A percentile compares a stretch with the other conserved stretches of the same genome.
phyloP scores from a whole-genome alignment of 208 protist species.

The Endotrypanum monterogeii region DNA sequence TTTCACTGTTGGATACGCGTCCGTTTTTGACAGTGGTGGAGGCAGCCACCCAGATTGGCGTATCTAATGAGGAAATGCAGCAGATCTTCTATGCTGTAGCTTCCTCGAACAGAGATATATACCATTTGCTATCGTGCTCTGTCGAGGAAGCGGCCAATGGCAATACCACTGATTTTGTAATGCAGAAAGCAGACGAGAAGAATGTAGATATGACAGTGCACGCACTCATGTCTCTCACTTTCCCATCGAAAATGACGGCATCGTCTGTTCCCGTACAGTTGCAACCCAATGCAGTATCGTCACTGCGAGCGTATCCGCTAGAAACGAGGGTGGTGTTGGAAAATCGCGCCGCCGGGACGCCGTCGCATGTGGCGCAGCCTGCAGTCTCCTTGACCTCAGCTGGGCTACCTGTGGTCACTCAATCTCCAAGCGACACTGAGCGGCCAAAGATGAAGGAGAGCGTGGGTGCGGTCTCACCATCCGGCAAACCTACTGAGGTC shows the following conservation, averaged over 20 bases:
- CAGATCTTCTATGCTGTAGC: constrained; percentile 10
- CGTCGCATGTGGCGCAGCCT: background rate
- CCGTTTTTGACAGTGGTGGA: constrained; percentile 23
- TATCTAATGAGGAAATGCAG: constrained; percentile 2
- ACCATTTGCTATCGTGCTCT: constrained; percentile 1
- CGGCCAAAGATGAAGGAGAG: background rate
- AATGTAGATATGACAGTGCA: background rate
- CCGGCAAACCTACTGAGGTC: background rate
- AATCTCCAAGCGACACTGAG: background rate
- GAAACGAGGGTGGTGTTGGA: constrained; percentile 23
- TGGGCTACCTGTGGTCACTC: background rate
- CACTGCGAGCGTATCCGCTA: constrained; percentile 22
- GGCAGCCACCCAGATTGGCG: constrained; percentile 10
- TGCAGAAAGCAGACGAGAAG: constrained; percentile 2
- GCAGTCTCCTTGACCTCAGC: background rate
- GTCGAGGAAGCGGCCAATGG: constrained; percentile 21
- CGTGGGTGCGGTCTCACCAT: background rate
- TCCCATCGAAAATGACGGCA: constrained; percentile 4
- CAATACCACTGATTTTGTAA: background rate
- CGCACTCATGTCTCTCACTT: constrained; percentile 18
- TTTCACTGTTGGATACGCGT: constrained; percentile 11
- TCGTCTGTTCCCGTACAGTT: constrained; percentile 10
- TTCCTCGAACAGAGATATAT: constrained; percentile 3
- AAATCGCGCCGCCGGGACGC: background rate
- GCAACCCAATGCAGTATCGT: background rate